These are phyloP conservation scores for Onygena corvina DNA, from an alignment of 2,329 filamentous ascomycete species.

Conservation along the genomic window DNA sequence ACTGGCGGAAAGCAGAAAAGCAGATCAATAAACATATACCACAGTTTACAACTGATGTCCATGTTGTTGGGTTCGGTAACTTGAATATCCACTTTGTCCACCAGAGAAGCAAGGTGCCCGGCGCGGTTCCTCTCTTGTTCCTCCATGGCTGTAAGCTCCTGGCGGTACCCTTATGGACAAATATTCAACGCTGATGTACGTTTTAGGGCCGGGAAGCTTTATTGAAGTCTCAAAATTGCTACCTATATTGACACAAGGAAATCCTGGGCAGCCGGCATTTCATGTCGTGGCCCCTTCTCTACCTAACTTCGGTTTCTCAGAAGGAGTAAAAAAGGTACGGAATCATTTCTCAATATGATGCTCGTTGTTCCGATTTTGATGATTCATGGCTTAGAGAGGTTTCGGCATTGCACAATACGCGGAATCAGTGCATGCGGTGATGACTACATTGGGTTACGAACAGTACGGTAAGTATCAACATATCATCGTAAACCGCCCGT, in stretches of 20 bases:
- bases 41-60: constrained; percentile 45
- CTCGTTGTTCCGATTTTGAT: constrained; percentile 7
- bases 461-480: constrained; percentile 38
- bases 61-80: constrained; percentile 47
- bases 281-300: constrained; percentile 43
- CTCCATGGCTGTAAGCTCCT: constrained; percentile 49
- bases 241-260: constrained; percentile 31
- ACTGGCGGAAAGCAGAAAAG: constrained; percentile 51
- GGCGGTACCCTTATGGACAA: constrained; percentile 31
- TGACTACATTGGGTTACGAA: constrained; percentile 54
- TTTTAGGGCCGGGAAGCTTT: constrained; percentile 52
- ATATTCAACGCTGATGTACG: constrained; percentile 18
- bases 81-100: constrained; percentile 55
- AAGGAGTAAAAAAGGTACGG: constrained; percentile 27
- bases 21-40: constrained; percentile 47
- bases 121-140: constrained; percentile 54
- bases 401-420: constrained; percentile 51
- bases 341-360: too few species aligned
- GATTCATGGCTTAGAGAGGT: constrained; percentile 26
- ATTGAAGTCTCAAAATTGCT: constrained; percentile 54
- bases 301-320: constrained; percentile 47
- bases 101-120: constrained; percentile 39
- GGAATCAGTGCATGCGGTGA: constrained; percentile 54
- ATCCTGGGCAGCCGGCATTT: constrained; percentile 36
- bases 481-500: neutral